Percentiles rank a stretch among this genome's conserved stretches.
These are phyloP conservation scores for Alternaria brassicicola DNA, from an alignment of 2,329 filamentous ascomycete genomes.

Conservation along the genomic window DNA sequence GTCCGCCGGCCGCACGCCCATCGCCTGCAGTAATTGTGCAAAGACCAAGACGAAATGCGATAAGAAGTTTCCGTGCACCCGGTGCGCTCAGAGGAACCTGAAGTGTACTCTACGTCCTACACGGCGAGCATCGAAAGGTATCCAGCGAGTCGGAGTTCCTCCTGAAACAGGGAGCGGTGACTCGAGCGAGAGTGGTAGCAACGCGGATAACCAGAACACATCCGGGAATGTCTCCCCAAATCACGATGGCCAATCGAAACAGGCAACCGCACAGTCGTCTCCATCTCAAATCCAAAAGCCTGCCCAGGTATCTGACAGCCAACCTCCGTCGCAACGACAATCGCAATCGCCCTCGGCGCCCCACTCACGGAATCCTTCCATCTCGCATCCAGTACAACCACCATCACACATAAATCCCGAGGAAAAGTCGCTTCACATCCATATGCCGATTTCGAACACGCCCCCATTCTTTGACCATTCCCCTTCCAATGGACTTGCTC, in stretches of 20 bases:
- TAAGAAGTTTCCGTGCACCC: constrained; percentile 61
- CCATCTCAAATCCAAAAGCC: constrained; percentile 27
- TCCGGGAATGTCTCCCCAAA: constrained; percentile 46
- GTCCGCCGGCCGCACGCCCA: constrained; percentile 58
- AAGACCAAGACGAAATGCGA: constrained; percentile 63
- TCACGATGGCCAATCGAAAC: constrained; percentile 33
- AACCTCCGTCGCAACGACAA: constrained; percentile 34
- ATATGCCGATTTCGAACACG: constrained; percentile 36
- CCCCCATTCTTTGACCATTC: constrained; percentile 53
- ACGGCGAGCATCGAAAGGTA: constrained; percentile 54
- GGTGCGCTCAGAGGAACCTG: constrained; percentile 58
- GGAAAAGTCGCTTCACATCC: constrained; percentile 35
- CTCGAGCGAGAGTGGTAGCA: constrained; percentile 45
- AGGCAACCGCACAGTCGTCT: constrained; percentile 29
- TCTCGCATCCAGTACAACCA: constrained; percentile 42
- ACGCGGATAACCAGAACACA: constrained; percentile 37
- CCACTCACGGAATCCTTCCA: constrained; percentile 41
- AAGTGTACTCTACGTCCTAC: constrained; percentile 56
- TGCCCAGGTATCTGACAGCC: constrained; percentile 22
- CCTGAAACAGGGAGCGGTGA: constrained; percentile 37
- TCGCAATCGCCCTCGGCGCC: constrained; percentile 41
- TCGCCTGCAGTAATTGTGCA: constrained; percentile 60
- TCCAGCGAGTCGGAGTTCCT: constrained; percentile 36
- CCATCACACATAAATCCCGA: constrained; percentile 42
- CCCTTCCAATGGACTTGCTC: constrained; percentile 42